Evolutionary conservation across 768 basidiomycete species (phyloP), one percentile per base, ranked within the genome.

Genomic region (Phylloporus scabripes): DNA sequence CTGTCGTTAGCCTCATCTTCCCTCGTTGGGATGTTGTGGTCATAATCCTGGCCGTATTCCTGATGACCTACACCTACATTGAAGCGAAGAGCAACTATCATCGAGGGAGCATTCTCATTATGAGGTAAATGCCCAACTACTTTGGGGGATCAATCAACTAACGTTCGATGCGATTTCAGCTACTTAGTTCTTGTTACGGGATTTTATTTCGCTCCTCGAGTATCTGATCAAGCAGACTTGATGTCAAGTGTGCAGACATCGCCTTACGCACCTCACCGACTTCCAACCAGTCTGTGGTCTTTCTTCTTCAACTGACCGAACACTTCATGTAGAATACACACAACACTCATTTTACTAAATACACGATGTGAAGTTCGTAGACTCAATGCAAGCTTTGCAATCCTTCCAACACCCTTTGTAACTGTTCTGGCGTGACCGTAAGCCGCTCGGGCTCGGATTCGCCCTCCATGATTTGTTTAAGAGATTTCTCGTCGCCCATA

Each of bases 31-130:
- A 99, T 63, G 92, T 93, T 42, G 82, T 98, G 58, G 87, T 84
- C 23, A 85, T 98, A 62, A 87, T 98, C 57, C 78, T 99, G 39
- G 91, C 93, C 0, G 93, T 99, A 72, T 99, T 98, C 77, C 70
- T 98, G 54, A 81, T 99, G 77, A 98, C 96, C 0, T 99, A 99
- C 67, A 95, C 93, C 4, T 98, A 96, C 65, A 96, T 98, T 60
- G 96, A 99, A 70, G 93, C 93, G n/a, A 92, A 87, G 73, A 89
- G 88, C 59, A 98, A 98, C 70, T 99, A 99, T 66, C 92, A 97
- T 64, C 83, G 96, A 57, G 96, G 96, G 41, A 92, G 89, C 58
- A 96, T 96, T 51, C 81, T 99, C 40, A 86, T 97, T 47, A 74
- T 98, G 43, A 93, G 93, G 91, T 94, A 57, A 41, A 5, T 5